Percentiles rank a stretch among this genome's conserved stretches.
Evolutionary conservation across 108 stramenopile species (phyloP).

Genomic region (Bacterosira constricta): DNA sequence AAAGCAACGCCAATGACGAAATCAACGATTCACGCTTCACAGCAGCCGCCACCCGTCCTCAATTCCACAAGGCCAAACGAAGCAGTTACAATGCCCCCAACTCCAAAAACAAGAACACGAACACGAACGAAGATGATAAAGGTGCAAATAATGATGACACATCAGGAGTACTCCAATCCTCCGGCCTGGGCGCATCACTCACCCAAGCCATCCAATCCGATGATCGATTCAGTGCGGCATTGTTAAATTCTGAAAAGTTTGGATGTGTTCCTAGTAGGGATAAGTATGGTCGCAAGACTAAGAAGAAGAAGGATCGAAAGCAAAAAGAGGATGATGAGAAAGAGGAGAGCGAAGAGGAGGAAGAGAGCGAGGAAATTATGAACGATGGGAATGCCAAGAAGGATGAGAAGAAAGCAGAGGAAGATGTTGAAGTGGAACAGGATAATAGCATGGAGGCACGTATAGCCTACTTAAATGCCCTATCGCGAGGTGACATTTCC

Average conservation of each 20-base stretch:
- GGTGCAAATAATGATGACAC: not conserved
- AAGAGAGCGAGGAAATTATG: constrained; percentile 5
- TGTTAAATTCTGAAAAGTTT: constrained; percentile 74
- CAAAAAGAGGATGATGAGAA: constrained; percentile 9
- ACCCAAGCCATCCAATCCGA: constrained; percentile 54
- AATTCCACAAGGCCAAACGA: constrained; percentile 44
- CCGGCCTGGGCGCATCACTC: constrained; percentile 16
- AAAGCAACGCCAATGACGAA: not conserved
- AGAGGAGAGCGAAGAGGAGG: constrained; percentile 1
- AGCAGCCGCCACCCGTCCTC: constrained; percentile 68
- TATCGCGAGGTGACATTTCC: constrained; percentile 90
- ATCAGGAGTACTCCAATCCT: not conserved
- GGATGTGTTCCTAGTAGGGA: constrained; percentile 54
- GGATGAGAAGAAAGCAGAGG: constrained; percentile 5
- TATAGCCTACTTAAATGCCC: constrained; percentile 91
- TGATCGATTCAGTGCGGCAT: constrained; percentile 82
- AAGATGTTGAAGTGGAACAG: constrained; percentile 23
- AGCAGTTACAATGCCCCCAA: no score
- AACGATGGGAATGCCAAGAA: not conserved
- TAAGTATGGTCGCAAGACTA: constrained; percentile 70
- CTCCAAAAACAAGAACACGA: not conserved
- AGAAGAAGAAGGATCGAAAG: constrained; percentile 31
- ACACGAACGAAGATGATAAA: constrained; percentile 1
- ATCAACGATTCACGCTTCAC: constrained; percentile 64
- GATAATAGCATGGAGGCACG: constrained; percentile 76